Evolutionary conservation across 108 stramenopile species (phyloP), one percentile per base, ranked within the genome.

Genomic region (Bacterosira constricta): DNA sequence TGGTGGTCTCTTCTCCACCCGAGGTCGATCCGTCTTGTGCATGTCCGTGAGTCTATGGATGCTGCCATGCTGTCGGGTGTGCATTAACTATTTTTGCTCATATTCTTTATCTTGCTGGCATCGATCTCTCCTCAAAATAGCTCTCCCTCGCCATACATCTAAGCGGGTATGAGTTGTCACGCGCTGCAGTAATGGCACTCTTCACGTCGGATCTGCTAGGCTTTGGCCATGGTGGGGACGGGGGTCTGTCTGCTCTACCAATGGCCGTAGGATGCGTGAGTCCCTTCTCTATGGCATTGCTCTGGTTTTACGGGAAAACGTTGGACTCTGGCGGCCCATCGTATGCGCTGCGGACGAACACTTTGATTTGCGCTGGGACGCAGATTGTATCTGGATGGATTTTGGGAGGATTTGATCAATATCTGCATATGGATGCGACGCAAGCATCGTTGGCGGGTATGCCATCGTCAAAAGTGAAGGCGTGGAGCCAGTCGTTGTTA

Each of bases 141-240:
- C 29, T 81, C 4, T 88, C 90, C 38, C 89, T 91, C 63, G 81
- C 88, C 0, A 66, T 91, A 7, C 91, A 95, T 73, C 88, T 92
- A 64, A 85, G 83, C 21, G 90, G 89, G 6, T 95, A 95, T 56
- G 90, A 92, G 66, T 87, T 92, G 53, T 81, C 88, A 27, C 89
- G 94, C 13, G 84, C 76, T 11, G 60, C 87, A 5, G 86, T 79
- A 11, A 69, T 95, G 69, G 88, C 90, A 21, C 67, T 95, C 10
- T 95, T 92, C 41, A 95, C 94, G 0, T 88, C 86, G 9, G 59
- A 80, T 30, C 63, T 82, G 45, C 82, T 81, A n/a, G 94, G 94
- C 1, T 95, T 95, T 56, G 73, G 74, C 3, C 51, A 60, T 26
- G 36, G 62, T 12, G 42, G 58, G 2, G 26, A 36, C 0, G 66